Evolutionary conservation across 345 rosid genomes (phyloP), one percentile per base, ranked within the genome.

Genomic region (Trapa bicornis): DNA sequence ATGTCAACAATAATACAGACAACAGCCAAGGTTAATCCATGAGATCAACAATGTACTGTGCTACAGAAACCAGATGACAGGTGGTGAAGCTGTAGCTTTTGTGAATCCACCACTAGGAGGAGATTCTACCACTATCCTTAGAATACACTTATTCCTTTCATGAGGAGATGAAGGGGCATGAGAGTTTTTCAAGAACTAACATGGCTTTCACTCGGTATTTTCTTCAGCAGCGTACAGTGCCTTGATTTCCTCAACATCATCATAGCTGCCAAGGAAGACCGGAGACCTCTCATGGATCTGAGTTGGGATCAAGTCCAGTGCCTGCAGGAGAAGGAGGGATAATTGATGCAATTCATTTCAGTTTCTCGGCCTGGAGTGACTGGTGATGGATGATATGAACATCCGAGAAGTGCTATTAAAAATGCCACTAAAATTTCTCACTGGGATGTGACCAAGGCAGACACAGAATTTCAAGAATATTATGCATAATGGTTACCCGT

Each of bases 231-330:
- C 91, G 71, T 87, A 94, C 42, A 91, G 84, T 36, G 80, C 80
- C 83, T 91, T 94, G 75, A 94, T 89, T 75, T 91, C 96, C 73
- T 94, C 97, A 39, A 94, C 88, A 64, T 94, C 99, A 1, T 94
- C 96, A 29, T 80, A 85, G 87, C 97, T 94, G 72, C 99, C 96
- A 2, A 94, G 88, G 79, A 94, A 94, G 77, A 94, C 81, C 0
- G 99, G 97, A 68, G 93, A 89, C 13, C 97, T 80, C 68, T 91
- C 93, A 32, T 94, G 99, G 64, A 94, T 89, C 66, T 86, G 85
- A 77, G 71, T 61, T 0, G 97, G 96, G 64, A 80, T 80, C 75
- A 91, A 69, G 74, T 94, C 99, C 37, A 94, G 89, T 9, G 96
- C 96, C 97, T 91, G 82, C 77, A 56, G 41, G 39, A 48, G 3